These are phyloP conservation scores for Cardamine occulta DNA, from an alignment of 345 rosid species.

Conservation along the genomic window DNA sequence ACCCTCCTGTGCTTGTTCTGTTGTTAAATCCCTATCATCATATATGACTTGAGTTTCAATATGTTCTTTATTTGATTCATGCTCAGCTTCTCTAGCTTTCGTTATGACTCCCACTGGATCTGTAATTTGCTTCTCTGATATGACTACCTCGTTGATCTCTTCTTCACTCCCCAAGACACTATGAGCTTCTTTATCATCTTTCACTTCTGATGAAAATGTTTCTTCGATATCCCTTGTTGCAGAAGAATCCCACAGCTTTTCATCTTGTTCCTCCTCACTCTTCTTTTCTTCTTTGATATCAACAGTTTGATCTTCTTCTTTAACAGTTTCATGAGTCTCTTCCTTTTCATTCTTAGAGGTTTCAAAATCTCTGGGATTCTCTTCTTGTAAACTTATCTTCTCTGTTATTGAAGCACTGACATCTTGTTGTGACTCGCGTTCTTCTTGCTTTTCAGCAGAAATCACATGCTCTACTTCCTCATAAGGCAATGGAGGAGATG, in stretches of 20 bases:
- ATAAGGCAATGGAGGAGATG: conserved; percentile 32
- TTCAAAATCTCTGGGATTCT: conserved; percentile 4
- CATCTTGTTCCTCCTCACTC: conserved; percentile 37
- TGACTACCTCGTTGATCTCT: not conserved
- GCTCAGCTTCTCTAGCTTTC: conserved; percentile 13
- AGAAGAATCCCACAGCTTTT: conserved; percentile 8
- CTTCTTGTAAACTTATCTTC: conserved; percentile 25
- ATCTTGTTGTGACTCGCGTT: not conserved
- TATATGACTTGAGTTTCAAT: not conserved
- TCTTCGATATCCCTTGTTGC: conserved; percentile 5
- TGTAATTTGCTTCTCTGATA: conserved; percentile 21
- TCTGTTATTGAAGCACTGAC: conserved; percentile 5
- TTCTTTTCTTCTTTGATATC: conserved; percentile 35
- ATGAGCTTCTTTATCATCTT: conserved; percentile 18
- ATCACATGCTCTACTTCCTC: conserved; percentile 30
- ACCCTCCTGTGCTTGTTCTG: conserved; percentile 12
- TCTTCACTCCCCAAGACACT: conserved; percentile 11
- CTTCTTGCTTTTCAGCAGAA: conserved; percentile 34
- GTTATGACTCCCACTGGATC: not conserved
- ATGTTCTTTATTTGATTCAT: conserved; percentile 14
- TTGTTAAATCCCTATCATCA: not conserved
- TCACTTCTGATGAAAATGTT: not conserved
- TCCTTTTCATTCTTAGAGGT: conserved; percentile 16
- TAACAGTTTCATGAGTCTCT: conserved; percentile 35
- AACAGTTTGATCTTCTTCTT: conserved; percentile 16